Conservation (phyloP, 805 yeast species). For the Diddensiella transvaalensis region DNA sequence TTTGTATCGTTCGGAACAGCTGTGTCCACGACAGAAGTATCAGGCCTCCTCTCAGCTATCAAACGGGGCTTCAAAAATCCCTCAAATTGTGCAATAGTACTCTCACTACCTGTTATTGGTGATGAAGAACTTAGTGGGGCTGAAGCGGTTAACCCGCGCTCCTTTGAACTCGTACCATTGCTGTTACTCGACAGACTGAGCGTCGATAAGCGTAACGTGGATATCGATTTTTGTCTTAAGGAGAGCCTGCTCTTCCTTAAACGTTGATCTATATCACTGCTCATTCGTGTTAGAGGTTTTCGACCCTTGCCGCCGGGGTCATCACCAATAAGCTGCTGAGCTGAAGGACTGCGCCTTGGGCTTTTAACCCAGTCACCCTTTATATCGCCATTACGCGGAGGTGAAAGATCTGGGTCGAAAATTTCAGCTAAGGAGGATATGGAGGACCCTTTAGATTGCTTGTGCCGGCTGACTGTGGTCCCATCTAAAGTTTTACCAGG, state of each 20-base stretch:
- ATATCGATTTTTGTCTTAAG: constrained; percentile 12
- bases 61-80: not conserved
- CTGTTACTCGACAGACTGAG: constrained; percentile 1
- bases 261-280: constrained; percentile 14
- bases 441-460: not conserved
- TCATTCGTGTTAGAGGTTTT: constrained; percentile 11
- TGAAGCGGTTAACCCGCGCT: not conserved
- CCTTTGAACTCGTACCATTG: not conserved
- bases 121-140: not conserved
- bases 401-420: not conserved
- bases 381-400: not conserved
- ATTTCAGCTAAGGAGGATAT: not conserved
- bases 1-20: constrained; percentile 1
- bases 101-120: not conserved
- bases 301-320: no score
- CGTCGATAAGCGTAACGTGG: constrained; percentile 11
- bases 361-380: not conserved
- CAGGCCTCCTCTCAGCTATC: not conserved
- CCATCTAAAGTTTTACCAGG: not conserved
- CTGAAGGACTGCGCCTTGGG: not conserved
- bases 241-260: constrained; percentile 13
- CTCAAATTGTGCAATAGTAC: not conserved
- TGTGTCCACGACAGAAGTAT: not conserved
- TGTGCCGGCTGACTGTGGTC: not conserved
- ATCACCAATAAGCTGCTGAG: not conserved